A percentile compares a stretch with the other conserved stretches of the same genome.
Evolutionary conservation across 257 asterid species (phyloP).

Genomic region (Gentiana straminea): DNA sequence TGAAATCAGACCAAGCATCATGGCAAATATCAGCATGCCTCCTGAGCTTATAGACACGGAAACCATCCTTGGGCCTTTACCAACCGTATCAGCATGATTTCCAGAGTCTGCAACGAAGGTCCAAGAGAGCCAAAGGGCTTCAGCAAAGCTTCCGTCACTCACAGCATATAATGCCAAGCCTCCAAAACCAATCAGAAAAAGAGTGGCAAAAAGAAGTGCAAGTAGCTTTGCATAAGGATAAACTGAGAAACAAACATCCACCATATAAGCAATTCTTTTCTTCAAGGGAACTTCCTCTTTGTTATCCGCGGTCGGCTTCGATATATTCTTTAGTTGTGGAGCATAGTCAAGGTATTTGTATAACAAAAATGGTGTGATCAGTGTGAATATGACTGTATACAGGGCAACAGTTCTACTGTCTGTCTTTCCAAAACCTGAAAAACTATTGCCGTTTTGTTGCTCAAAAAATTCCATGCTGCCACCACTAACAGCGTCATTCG

Average conservation of each 20-base stretch:
- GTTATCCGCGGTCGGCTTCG: constrained; percentile 34
- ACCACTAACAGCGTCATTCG: constrained; percentile 19
- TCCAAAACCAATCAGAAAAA: constrained; percentile 87
- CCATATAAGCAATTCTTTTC: constrained; percentile 82
- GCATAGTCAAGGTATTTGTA: constrained; percentile 70
- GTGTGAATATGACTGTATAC: constrained; percentile 53
- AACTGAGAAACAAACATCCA: constrained; percentile 89
- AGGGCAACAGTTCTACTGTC: constrained; percentile 63
- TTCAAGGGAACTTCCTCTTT: constrained; percentile 82
- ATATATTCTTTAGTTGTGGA: constrained; percentile 44
- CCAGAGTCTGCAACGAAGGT: constrained; percentile 95
- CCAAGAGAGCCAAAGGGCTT: constrained; percentile 98
- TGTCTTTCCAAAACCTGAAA: constrained; percentile 24
- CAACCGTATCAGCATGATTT: constrained; percentile 85
- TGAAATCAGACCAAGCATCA: constrained; percentile 99
- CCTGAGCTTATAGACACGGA: constrained; percentile 92
- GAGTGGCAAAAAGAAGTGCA: constrained; percentile 92
- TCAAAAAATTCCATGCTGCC: constrained; percentile 23
- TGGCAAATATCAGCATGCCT: constrained; percentile 98
- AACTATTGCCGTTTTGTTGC: constrained; percentile 29
- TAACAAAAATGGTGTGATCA: constrained; percentile 56
- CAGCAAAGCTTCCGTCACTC: constrained; percentile 77
- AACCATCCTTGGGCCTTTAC: constrained; percentile 82
- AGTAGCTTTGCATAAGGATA: constrained; percentile 94
- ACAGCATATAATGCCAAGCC: constrained; percentile 92